Evolutionary conservation across 768 basidiomycete genomes (phyloP), one percentile per base, ranked within the genome.

Genomic region (Psilocybe tampanensis): DNA sequence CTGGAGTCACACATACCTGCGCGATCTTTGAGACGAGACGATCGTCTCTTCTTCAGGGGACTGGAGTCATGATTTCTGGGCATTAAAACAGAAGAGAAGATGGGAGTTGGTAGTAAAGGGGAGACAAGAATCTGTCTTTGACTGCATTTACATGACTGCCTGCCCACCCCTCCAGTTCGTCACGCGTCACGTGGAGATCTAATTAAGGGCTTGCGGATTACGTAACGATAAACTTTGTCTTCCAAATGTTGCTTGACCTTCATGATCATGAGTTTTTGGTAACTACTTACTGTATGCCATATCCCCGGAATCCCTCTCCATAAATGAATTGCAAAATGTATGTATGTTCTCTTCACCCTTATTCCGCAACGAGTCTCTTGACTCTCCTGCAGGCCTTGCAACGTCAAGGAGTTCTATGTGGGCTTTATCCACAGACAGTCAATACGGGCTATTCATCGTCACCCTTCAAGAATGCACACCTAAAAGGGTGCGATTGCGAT

Each of bases 1-100:
- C 19, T 24, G 44, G 55, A 43, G 36, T 4, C 3, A 39, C 15
- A 52, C 67, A 39, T 39, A 52, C 67, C 64, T 65, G 64, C 56
- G 23, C 64, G 66, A 58, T 67, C 64, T 55, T 59, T 72, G 42
- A 75, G 64, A 33, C 73, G 67, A 36, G 71, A 68, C 11, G 74
- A 75, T 1, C 71, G 69, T 26, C 65, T 64, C 19, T 56, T 60
- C 41, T 57, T 60, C 32, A 56, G 24, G 23, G 55, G 32, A 57
- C 48, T 47, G 9, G 54, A 34, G 29, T 52, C 61, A 50, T 47
- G 21, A 2, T 33, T 33, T 36, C 26, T 52, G 39, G 60, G 60
- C 64, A 64, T 66, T 8, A 44, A 51, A 21, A 22, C n/a, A 29
- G 21, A 39, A 43, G 12, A 17, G 32, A 42, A 26, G 26, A 43